Base-by-base conservation (phyloP, 2,329 filamentous ascomycete genomes). In the Sporothrix euskadiensis region DNA sequence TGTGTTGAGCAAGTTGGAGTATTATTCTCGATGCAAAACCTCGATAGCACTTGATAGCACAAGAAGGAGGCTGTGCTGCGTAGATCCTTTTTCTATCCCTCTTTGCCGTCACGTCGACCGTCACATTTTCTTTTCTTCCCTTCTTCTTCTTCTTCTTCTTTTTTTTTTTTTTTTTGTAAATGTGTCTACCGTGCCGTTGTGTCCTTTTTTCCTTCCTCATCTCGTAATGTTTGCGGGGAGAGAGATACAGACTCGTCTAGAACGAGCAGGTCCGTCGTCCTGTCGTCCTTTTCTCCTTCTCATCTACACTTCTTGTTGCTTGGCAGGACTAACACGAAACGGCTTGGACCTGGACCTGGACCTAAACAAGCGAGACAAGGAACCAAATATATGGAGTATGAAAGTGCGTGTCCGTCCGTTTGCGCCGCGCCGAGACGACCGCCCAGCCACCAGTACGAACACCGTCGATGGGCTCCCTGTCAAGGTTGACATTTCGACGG, bases 21-120 rank as follows among this genome's bases (percentile, higher is more conserved):
- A 26, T 26, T 2, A 26, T 39, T 41, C 57, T 22, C 12, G 35
- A 41, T 39, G 4, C 22, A 26, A 65, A 65, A 30, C 12, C 39
- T 26, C 26, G 39, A 66, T 66, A 47, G 39, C 41, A 66, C 39
- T 32, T 35, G 32, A 69, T 35, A 47, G 39, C 16, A 52, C 12
- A 49, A 49, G 5, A 49, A 22, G 26, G 54, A 22, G 66, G 54
- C 69, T 61, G 54, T 61, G 69, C 41, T 66, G 61, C 61, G 61
- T 66, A 41, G 39, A 66, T 66, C 61, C 32, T 41, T 32, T 22
- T 63, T 35, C 2, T 41, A 3, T 41, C 10, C 14, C 41, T 47
- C 41, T 66, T 65, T 44, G 19, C 59, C 59, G 39, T 65, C 9
- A 44, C 39, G 35, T 52, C 19, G 19, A 9, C 22, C 26, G 10